Evolutionary conservation across 2,329 filamentous ascomycete genomes (phyloP).

Genomic region (Paraphaeosphaeria sporulosa): DNA sequence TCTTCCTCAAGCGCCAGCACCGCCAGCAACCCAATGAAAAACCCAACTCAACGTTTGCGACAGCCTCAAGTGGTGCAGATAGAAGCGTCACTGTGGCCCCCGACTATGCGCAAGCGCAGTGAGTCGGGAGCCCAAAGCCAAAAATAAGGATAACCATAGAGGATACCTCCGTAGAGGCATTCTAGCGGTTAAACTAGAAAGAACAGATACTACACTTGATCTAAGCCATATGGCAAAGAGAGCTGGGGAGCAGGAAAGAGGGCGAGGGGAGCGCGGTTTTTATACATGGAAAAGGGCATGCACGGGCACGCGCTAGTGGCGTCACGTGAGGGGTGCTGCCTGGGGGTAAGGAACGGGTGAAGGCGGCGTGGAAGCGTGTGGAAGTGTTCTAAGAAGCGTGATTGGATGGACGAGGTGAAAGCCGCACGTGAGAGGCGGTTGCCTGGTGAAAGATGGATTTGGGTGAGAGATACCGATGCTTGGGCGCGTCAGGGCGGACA

Average conservation of each 20-base stretch:
- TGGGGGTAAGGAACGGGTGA: background rate
- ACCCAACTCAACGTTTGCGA: background rate
- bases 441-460: background rate
- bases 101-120: slow-evolving; percentile 2
- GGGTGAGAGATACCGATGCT: background rate
- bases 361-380: background rate
- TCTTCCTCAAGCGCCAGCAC: slow-evolving; percentile 2
- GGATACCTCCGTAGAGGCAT: background rate
- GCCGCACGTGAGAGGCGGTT: background rate
- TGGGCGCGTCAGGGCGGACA: background rate
- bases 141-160: slow-evolving; percentile 5
- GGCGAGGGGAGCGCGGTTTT: background rate
- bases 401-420: background rate
- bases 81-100: slow-evolving; percentile 3
- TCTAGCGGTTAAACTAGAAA: slow-evolving; percentile 7
- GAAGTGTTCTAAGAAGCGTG: background rate
- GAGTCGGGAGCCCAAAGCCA: background rate
- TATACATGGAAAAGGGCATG: background rate
- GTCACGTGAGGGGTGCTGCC: slow-evolving; percentile 2
- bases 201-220: slow-evolving; percentile 11
- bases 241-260: slow-evolving; percentile 4
- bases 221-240: slow-evolving; percentile 7
- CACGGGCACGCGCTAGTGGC: background rate
- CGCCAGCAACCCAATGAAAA: slow-evolving; percentile 1
- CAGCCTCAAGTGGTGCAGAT: background rate